Conservation (phyloP, 495 filamentous ascomycete genomes). For the Annulohypoxylon moriforme region DNA sequence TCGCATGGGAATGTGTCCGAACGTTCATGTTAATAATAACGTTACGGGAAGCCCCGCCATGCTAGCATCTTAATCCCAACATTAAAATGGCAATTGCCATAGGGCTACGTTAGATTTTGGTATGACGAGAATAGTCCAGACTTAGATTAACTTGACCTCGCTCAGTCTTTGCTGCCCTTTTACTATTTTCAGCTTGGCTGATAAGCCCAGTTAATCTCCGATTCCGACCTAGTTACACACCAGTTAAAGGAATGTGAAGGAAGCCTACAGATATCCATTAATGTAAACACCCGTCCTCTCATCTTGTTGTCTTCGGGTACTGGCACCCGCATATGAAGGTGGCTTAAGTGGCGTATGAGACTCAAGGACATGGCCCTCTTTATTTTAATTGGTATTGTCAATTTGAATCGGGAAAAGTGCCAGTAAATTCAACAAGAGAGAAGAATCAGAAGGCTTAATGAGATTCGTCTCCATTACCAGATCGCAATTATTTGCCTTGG, state of each 20-base stretch:
- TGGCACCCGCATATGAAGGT: background rate
- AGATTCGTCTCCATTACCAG: no score
- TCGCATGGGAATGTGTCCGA: constrained; percentile 7
- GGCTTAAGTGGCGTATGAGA: background rate
- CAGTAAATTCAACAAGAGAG: no score
- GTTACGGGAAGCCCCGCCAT: constrained; percentile 14
- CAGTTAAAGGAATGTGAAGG: background rate
- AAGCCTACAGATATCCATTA: background rate
- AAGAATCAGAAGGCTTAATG: no score
- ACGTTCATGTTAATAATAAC: constrained; percentile 6
- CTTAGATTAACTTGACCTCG: background rate
- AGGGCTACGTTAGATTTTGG: background rate
- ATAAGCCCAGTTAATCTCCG: background rate
- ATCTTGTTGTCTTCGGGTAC: background rate
- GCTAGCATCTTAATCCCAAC: background rate
- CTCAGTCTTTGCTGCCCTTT: background rate
- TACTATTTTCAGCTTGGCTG: background rate
- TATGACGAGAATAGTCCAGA: background rate
- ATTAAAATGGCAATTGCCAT: background rate
- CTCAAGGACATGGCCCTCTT: background rate
- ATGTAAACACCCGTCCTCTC: background rate
- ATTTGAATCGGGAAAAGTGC: background rate
- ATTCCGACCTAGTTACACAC: background rate
- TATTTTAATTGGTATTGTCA: background rate
- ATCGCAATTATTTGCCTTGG: background rate